Base-by-base conservation (phyloP, 2,329 filamentous ascomycete genomes). In the Monilinia vaccinii-corymbosi region DNA sequence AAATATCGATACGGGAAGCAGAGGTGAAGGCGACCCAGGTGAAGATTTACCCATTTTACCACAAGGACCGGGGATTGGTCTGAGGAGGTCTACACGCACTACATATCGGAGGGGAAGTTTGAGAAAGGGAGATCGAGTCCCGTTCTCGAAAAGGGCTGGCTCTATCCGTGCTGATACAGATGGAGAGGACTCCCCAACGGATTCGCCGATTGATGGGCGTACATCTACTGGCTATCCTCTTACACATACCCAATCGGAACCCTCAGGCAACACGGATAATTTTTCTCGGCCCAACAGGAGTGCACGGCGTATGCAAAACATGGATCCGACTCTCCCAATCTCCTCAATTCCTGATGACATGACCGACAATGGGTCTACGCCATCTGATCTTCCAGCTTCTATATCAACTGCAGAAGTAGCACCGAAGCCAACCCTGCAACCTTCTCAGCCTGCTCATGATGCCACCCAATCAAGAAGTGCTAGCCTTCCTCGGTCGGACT, bases 11-110 rank as follows among this genome's bases (percentile, higher is more conserved):
- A 70, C 68, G 25, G 64, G 63, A 31, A 63, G 52, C 25, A 58
- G 65, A 46, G 51, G 64, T 14, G 70, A 67, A 14, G 50, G 71
- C 71, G 13, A 48, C 58, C 21, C 46, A 67, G 67, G 74, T 25
- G 89, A 90, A 45, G 93, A 97, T 71, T 86, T 88, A 76, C 91
- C 92, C 8, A 96, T 97, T 64, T 76, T 97, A 46, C 89, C 91
- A 1, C 82, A 87, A 60, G 85, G 81, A 60, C 85, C 85, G 1
- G 90, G 90, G 4, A 85, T 87, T 73, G 89, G 90, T 36, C 76
- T 99, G 52, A 87, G 94, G 67, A 84, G 94, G 63, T 97, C 94
- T 14, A 99, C 91, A 23, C 83, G 90, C 58, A 99, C 94, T 6
- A 93, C 89, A 31, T 97, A 97, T 73, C 81, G 92, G 68, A 90